Conservation (phyloP, 2,329 filamentous ascomycete species). For the Camptophora hylomeconis region DNA sequence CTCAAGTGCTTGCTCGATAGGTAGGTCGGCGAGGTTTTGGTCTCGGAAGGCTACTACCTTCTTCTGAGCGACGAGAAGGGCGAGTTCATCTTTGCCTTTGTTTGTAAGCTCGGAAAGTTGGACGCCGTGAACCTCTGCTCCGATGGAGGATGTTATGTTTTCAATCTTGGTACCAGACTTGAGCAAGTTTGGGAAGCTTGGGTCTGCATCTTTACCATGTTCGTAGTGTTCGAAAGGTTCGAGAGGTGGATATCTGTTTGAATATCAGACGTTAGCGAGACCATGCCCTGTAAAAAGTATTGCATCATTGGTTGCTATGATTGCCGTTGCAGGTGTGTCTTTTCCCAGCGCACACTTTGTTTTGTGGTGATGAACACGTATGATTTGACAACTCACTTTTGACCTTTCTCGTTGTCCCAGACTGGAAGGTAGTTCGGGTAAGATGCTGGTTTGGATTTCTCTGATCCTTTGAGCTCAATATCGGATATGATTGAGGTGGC, state of each 20-base stretch:
- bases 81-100: constrained; percentile 22
- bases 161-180: constrained; percentile 22
- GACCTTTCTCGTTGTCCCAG: constrained; percentile 45
- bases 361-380: background rate
- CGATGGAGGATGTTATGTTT: constrained; percentile 22
- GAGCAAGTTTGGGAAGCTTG: constrained; percentile 55
- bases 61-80: constrained; percentile 23
- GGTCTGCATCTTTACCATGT: constrained; percentile 62
- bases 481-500: constrained; percentile 27
- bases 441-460: constrained; percentile 41
- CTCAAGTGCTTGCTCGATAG: constrained; percentile 18
- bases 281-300: constrained; percentile 1
- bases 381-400: constrained; percentile 16
- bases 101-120: constrained; percentile 20
- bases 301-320: background rate
- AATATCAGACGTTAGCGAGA: background rate
- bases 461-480: constrained; percentile 40
- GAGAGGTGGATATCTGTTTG: constrained; percentile 45
- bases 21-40: constrained; percentile 26
- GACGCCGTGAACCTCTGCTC: constrained; percentile 23
- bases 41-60: constrained; percentile 22
- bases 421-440: constrained; percentile 64
- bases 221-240: constrained; percentile 60
- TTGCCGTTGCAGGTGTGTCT: background rate
- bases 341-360: background rate